These are phyloP conservation scores for Moricandia moricandioides DNA, from an alignment of 345 rosid genomes.

Conservation along the genomic window DNA sequence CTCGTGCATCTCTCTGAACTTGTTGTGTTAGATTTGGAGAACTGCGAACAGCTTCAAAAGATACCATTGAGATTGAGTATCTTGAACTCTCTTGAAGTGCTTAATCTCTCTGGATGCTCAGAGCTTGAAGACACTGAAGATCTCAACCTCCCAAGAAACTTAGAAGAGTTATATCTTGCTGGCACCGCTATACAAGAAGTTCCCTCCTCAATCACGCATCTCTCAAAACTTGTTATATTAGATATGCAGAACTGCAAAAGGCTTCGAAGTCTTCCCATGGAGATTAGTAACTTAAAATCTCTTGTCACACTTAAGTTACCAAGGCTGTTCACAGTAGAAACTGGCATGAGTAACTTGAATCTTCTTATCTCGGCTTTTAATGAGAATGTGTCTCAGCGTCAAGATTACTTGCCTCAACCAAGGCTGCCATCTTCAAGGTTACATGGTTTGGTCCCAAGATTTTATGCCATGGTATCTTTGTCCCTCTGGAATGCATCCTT, in stretches of 20 bases:
- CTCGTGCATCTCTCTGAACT: neutral
- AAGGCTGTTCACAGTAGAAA: neutral
- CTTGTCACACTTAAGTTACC: neutral
- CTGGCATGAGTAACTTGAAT: neutral
- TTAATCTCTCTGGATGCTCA: neutral
- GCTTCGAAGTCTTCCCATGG: neutral
- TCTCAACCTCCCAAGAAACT: neutral
- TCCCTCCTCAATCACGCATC: neutral
- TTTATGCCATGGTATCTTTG: neutral
- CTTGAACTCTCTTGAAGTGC: neutral
- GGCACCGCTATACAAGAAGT: neutral
- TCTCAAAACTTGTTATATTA: neutral
- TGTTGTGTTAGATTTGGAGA: neutral
- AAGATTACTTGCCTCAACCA: neutral
- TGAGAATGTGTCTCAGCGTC: neutral
- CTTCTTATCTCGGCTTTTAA: neutral
- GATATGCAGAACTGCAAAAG: neutral
- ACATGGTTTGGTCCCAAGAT: neutral
- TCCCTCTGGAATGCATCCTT: neutral
- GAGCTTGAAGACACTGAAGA: neutral
- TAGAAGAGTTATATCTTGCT: neutral
- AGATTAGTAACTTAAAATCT: neutral
- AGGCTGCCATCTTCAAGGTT: neutral
- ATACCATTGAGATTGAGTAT: neutral
- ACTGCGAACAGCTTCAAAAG: neutral